These are phyloP conservation scores for Nadsonia starkeyi-henricii DNA, from an alignment of 1,139 yeast species.

Conservation along the genomic window DNA sequence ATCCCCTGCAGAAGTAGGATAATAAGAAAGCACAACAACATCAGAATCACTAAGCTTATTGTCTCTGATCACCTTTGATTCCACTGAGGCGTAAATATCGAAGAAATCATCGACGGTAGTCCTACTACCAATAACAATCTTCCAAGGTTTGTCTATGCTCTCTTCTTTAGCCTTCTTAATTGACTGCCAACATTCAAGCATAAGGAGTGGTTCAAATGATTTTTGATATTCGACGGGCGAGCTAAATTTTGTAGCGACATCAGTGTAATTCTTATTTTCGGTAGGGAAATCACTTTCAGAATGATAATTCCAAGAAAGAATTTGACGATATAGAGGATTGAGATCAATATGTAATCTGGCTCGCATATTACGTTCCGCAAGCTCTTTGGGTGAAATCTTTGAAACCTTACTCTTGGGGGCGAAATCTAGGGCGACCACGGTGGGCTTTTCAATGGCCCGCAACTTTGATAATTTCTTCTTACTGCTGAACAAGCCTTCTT, in stretches of 20 bases:
- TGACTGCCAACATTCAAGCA: slow-evolving; percentile 92
- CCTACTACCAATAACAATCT: slow-evolving; percentile 64
- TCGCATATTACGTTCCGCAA: slow-evolving; percentile 69
- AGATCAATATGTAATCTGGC: slow-evolving; percentile 64
- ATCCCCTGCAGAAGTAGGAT: slow-evolving; percentile 18
- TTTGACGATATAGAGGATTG: slow-evolving; percentile 54
- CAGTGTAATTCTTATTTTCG: slow-evolving; percentile 25
- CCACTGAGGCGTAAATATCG: slow-evolving; percentile 73
- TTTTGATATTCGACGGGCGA: slow-evolving; percentile 50
- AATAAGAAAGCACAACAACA: slow-evolving; percentile 50
- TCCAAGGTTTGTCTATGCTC: slow-evolving; percentile 44
- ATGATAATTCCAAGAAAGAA: slow-evolving; percentile 69
- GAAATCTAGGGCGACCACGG: slow-evolving; percentile 3
- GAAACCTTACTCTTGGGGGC: slow-evolving; percentile 6
- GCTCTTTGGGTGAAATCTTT: slow-evolving; percentile 26
- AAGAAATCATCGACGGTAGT: slow-evolving; percentile 75
- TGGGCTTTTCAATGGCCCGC: slow-evolving; percentile 7
- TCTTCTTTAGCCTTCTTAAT: slow-evolving; percentile 60
- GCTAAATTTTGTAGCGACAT: slow-evolving; percentile 34
- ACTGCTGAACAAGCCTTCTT: slow-evolving; percentile 14
- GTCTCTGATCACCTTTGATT: slow-evolving; percentile 37
- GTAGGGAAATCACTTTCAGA: slow-evolving; percentile 46
- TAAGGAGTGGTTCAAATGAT: slow-evolving; percentile 62
- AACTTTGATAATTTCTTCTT: slow-evolving; percentile 5
- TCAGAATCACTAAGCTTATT: slow-evolving; percentile 61